Evolutionary conservation across 352 stramenopile species (phyloP).

Genomic region (Aphanomyces stellatus): DNA sequence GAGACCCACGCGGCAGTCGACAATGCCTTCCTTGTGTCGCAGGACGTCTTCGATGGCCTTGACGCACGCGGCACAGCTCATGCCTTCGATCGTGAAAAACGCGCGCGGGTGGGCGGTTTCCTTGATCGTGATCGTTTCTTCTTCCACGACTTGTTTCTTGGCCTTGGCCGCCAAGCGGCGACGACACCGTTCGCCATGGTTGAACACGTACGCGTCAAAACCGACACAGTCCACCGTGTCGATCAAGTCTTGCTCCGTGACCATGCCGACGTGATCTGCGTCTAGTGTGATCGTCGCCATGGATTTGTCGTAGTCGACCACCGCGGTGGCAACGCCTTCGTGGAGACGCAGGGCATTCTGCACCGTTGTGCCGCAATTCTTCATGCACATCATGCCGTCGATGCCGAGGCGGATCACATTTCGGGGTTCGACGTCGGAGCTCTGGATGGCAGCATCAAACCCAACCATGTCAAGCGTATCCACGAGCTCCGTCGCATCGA

Average conservation of each 20-base stretch:
- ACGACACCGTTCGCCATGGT: conserved; percentile 43
- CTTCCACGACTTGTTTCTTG: conserved; percentile 25
- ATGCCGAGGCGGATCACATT: conserved; percentile 53
- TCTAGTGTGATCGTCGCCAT: conserved; percentile 41
- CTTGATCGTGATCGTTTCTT: conserved; percentile 25
- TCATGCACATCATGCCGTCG: conserved; percentile 62
- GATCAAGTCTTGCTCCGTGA: conserved; percentile 24
- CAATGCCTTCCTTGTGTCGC: conserved; percentile 44
- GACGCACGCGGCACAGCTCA: conserved; percentile 81
- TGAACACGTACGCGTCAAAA: conserved; percentile 40
- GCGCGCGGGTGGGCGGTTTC: conserved; percentile 44
- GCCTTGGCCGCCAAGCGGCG: conserved; percentile 45
- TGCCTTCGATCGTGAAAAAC: conserved; percentile 77
- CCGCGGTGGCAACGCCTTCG: conserved; percentile 24
- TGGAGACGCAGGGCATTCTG: conserved; percentile 27
- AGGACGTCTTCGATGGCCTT: conserved; percentile 81
- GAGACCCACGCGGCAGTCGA: conserved; percentile 71
- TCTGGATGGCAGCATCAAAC: conserved; percentile 19
- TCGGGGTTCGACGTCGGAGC: conserved; percentile 2
- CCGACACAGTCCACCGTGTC: conserved; percentile 23
- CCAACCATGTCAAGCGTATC: conserved; percentile 23
- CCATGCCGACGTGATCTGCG: conserved; percentile 7
- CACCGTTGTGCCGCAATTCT: conserved; percentile 67
- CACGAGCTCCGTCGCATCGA: conserved; percentile 17
- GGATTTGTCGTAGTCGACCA: conserved; percentile 23